phyloP scores from a whole-genome alignment of 192 early-diverging fungal genomes.

The Cladochytrium replicatum region DNA sequence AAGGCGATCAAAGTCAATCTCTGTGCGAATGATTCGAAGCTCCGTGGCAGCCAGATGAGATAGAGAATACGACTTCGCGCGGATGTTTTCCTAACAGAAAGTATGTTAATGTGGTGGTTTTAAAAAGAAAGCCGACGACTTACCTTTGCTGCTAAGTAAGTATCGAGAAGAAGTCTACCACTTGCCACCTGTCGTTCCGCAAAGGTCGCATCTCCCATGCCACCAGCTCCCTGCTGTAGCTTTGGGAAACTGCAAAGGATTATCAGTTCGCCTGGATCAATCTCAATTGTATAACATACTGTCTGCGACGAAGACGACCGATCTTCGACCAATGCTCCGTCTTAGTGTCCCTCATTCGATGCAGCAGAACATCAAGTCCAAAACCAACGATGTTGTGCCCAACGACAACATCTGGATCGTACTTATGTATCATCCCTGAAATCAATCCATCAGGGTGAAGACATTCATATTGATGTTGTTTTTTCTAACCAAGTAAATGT shows the following conservation, averaged over 20 bases:
- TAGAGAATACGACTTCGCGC: conserved; percentile 76
- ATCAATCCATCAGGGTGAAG: neutral
- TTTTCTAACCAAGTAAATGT: conserved; percentile 49
- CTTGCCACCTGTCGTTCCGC: conserved; percentile 65
- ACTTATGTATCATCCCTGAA: conserved; percentile 55
- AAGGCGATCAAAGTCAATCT: conserved; percentile 75
- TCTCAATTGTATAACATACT: conserved; percentile 30
- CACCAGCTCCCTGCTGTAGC: conserved; percentile 69
- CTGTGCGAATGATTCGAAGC: conserved; percentile 66
- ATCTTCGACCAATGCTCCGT: conserved; percentile 76
- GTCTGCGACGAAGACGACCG: conserved; percentile 69
- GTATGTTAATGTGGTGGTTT: neutral
- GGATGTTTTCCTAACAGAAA: conserved; percentile 53
- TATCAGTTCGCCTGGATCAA: neutral
- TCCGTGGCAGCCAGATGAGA: conserved; percentile 65
- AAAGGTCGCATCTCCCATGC: conserved; percentile 65
- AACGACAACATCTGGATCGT: conserved; percentile 89
- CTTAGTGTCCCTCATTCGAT: conserved; percentile 80
- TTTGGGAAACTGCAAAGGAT: conserved; percentile 61
- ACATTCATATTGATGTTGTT: neutral
- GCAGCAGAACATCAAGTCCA: conserved; percentile 83
- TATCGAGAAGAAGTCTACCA: conserved; percentile 90
- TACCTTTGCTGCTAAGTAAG: conserved; percentile 71
- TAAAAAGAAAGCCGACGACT: conserved; percentile 2
- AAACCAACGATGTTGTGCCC: conserved; percentile 97